Evolutionary conservation across 2,329 filamentous ascomycete species (phyloP).

Genomic region (Fusarium sp.): DNA sequence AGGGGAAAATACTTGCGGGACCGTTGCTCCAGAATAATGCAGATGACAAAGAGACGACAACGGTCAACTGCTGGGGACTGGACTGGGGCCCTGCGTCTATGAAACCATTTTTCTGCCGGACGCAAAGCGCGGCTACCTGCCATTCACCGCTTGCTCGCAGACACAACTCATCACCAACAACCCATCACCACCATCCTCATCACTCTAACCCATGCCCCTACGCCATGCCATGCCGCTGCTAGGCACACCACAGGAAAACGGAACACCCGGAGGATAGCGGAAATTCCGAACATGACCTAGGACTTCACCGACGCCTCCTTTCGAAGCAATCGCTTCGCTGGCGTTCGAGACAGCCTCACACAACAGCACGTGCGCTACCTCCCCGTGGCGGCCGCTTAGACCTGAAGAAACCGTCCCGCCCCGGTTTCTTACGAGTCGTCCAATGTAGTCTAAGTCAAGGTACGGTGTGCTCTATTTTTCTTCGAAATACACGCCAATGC

Average conservation of each 20-base stretch:
- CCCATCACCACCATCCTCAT: not conserved
- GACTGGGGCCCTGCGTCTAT: slow-evolving; percentile 26
- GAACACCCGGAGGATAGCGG: too few relatives aligned
- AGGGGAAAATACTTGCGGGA: too few relatives aligned
- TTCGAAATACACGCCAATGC: not conserved
- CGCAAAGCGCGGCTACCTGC: slow-evolving; percentile 37
- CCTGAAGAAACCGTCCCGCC: not conserved
- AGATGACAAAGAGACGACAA: slow-evolving; percentile 35
- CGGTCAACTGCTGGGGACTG: slow-evolving; percentile 15
- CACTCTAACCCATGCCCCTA: too few relatives aligned
- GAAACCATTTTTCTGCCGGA: not conserved
- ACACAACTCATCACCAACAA: slow-evolving; percentile 16
- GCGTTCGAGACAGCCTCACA: slow-evolving; percentile 19
- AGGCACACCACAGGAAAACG: too few relatives aligned
- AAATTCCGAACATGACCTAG: not conserved
- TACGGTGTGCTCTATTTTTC: not conserved
- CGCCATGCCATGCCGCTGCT: too few relatives aligned
- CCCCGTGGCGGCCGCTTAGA: not conserved
- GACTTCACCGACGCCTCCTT: slow-evolving; percentile 5
- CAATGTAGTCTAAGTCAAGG: too few relatives aligned
- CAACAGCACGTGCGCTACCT: slow-evolving; percentile 26
- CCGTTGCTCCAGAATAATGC: not conserved
- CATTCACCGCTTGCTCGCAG: slow-evolving; percentile 8
- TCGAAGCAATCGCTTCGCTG: not conserved
- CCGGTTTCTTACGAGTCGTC: not conserved